Evolutionary conservation across 352 stramenopile species (phyloP).

Genomic region (Phytophthora sp.): DNA sequence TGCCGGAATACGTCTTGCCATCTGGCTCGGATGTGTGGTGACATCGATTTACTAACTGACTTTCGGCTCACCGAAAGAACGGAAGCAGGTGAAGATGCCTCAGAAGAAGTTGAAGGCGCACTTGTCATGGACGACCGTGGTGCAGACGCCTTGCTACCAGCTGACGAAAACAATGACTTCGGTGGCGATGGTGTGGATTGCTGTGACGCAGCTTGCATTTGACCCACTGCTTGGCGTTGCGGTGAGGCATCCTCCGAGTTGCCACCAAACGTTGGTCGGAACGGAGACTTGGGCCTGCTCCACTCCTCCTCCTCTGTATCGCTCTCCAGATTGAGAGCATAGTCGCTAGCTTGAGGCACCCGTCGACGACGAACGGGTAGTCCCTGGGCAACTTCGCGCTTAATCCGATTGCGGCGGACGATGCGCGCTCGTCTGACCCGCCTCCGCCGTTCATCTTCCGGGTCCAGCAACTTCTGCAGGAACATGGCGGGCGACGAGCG

Average conservation of each 20-base stretch:
- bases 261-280: conserved; percentile 32
- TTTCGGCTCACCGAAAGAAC: background rate
- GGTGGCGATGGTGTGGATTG: background rate
- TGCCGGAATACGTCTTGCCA: conserved; percentile 53
- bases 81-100: background rate
- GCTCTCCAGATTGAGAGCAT: conserved; percentile 9
- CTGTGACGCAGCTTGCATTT: background rate
- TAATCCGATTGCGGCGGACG: conserved; percentile 67
- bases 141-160: background rate
- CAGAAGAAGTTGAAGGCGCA: background rate
- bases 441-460: conserved; percentile 54
- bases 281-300: conserved; percentile 7
- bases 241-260: conserved; percentile 14
- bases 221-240: conserved; percentile 3
- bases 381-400: conserved; percentile 53
- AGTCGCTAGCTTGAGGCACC: conserved; percentile 14
- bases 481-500: conserved; percentile 35
- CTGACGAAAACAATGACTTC: background rate
- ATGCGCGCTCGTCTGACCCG: conserved; percentile 57
- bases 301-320: conserved; percentile 9
- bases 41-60: background rate
- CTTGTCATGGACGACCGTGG: background rate
- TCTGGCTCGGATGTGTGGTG: conserved; percentile 24
- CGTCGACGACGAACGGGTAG: conserved; percentile 27
- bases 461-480: conserved; percentile 55